These are phyloP conservation scores for Claviceps sp. DNA, from an alignment of 2,329 filamentous ascomycete species.

Conservation along the genomic window DNA sequence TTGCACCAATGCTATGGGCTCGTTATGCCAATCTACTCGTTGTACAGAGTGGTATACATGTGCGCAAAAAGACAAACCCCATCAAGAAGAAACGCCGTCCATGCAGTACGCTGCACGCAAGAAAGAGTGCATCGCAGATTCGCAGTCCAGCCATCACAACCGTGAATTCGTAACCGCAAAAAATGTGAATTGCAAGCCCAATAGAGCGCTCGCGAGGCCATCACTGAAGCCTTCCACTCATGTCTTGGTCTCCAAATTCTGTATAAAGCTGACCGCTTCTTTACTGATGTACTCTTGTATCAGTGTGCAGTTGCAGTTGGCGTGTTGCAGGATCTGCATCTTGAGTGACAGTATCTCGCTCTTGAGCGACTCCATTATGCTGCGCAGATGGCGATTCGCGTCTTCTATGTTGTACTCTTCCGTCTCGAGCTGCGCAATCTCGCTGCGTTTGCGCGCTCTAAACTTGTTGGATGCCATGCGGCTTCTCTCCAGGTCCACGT, in stretches of 20 bases:
- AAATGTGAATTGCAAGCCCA: too few relatives aligned
- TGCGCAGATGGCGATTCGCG: conserved; percentile 6
- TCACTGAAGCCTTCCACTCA: too few relatives aligned
- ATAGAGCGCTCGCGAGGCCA: too few relatives aligned
- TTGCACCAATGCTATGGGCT: too few relatives aligned
- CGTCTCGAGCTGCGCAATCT: conserved; percentile 7
- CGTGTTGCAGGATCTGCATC: conserved; percentile 12
- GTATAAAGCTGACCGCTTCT: conserved; percentile 10
- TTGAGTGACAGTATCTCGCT: conserved; percentile 12
- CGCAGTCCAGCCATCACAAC: too few relatives aligned
- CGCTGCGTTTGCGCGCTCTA: conserved; percentile 11
- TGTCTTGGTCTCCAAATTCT: neutral
- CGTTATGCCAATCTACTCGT: too few relatives aligned
- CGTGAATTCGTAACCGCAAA: too few relatives aligned
- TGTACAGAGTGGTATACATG: too few relatives aligned
- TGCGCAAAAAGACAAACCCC: too few relatives aligned
- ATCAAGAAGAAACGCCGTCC: too few relatives aligned
- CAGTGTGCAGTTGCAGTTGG: conserved; percentile 11
- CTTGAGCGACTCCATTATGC: conserved; percentile 8
- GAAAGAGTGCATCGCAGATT: too few relatives aligned
- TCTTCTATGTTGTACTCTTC: conserved; percentile 10
- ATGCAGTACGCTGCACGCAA: too few relatives aligned
- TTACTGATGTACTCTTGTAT: conserved; percentile 12
- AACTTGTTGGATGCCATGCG: conserved; percentile 15
- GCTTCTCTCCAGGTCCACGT: conserved; percentile 9